Evolutionary conservation across 2,329 filamentous ascomycete species (phyloP).

Genomic region (Aspergillus latus): DNA sequence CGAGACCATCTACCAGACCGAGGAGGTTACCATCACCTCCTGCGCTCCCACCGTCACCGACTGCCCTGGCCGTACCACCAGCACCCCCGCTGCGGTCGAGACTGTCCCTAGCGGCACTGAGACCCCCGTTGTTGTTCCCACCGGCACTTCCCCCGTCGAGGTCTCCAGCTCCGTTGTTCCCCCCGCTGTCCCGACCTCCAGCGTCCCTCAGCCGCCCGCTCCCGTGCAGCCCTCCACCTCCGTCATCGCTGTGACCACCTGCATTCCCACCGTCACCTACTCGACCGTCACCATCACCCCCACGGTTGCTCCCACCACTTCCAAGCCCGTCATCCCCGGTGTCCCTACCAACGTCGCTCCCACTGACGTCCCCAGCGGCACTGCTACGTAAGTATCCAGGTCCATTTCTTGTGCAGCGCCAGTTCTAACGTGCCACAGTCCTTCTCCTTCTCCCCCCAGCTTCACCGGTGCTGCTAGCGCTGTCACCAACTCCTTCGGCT

Average conservation of each 20-base stretch:
- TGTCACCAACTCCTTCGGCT: slow-evolving; percentile 29
- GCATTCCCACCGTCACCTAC: slow-evolving; percentile 34
- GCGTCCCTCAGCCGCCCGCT: neutral
- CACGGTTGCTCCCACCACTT: slow-evolving; percentile 15
- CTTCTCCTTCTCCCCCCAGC: slow-evolving; percentile 21
- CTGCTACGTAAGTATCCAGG: neutral
- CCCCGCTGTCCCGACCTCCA: slow-evolving; percentile 17
- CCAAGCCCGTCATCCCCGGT: slow-evolving; percentile 21
- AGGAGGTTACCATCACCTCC: slow-evolving; percentile 63
- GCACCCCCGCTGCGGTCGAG: slow-evolving; percentile 19
- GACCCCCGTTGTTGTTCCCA: slow-evolving; percentile 11
- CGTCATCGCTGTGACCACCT: slow-evolving; percentile 34
- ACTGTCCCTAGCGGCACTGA: slow-evolving; percentile 1
- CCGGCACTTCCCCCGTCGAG: slow-evolving; percentile 7
- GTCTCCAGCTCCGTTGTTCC: slow-evolving; percentile 18
- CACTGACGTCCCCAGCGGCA: slow-evolving; percentile 16
- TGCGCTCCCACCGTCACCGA: slow-evolving; percentile 61
- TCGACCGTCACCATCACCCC: slow-evolving; percentile 30
- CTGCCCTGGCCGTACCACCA: slow-evolving; percentile 49
- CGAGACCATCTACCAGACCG: slow-evolving; percentile 57
- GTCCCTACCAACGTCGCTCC: slow-evolving; percentile 18
- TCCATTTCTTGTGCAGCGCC: neutral
- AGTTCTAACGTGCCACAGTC: slow-evolving; percentile 14
- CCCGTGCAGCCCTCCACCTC: slow-evolving; percentile 17
- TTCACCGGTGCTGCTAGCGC: slow-evolving; percentile 34